phyloP scores from a whole-genome alignment of 495 filamentous ascomycete species.

The Penicillium manginii region DNA sequence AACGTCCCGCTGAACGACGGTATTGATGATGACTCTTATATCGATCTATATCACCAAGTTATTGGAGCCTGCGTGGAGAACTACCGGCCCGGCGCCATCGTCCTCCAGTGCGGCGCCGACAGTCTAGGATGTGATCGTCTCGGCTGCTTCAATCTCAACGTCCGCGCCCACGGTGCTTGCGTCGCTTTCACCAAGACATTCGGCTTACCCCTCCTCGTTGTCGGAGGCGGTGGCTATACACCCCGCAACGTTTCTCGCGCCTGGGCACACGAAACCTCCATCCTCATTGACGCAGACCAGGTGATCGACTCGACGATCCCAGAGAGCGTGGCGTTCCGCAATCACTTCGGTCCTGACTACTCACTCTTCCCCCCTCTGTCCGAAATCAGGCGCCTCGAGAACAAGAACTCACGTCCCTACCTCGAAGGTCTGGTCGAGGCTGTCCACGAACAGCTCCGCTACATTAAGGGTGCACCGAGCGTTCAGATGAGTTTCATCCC shows the following conservation, averaged over 20 bases:
- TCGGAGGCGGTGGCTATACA: slow-evolving; percentile 97
- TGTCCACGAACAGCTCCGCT: slow-evolving; percentile 83
- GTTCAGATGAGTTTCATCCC: slow-evolving; percentile 84
- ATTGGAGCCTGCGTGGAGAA: slow-evolving; percentile 73
- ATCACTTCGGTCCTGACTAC: slow-evolving; percentile 79
- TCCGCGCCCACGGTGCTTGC: slow-evolving; percentile 89
- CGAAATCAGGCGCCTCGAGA: slow-evolving; percentile 69
- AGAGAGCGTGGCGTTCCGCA: slow-evolving; percentile 71
- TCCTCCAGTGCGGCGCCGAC: slow-evolving; percentile 95
- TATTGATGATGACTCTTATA: slow-evolving; percentile 92
- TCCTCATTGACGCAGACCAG: slow-evolving; percentile 77
- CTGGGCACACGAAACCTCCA: slow-evolving; percentile 94
- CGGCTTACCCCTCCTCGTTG: slow-evolving; percentile 78
- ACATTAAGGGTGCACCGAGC: slow-evolving; percentile 81
- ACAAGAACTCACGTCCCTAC: slow-evolving; percentile 77
- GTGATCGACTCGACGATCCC: slow-evolving; percentile 75
- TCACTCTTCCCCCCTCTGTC: slow-evolving; percentile 77
- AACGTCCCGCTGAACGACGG: slow-evolving; percentile 75
- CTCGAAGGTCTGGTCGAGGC: slow-evolving; percentile 73
- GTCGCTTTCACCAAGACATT: slow-evolving; percentile 83
- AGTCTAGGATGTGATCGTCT: slow-evolving; percentile 91
- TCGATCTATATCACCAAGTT: slow-evolving; percentile 78
- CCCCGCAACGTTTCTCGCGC: slow-evolving; percentile 93
- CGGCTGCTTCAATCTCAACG: slow-evolving; percentile 95
- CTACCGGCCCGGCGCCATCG: slow-evolving; percentile 85